Evolutionary conservation across 75 land plant genomes (phyloP).

Genomic region (Azolla pinnata): DNA sequence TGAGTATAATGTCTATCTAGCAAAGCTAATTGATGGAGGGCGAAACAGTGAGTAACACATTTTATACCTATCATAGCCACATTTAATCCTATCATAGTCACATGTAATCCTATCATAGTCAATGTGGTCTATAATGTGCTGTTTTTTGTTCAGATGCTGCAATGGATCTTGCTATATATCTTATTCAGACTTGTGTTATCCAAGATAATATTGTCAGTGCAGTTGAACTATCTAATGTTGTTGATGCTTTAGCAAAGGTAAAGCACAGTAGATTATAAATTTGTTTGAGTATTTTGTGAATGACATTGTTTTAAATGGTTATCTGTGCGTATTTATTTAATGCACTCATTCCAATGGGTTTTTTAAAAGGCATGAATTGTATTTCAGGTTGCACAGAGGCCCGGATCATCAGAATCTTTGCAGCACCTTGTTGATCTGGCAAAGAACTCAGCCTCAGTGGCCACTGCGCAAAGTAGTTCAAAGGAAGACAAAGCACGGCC

Average conservation of each 20-base stretch:
- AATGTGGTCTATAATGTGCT: background rate
- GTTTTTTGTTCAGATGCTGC: conserved; percentile 67
- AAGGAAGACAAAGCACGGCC: conserved; percentile 62
- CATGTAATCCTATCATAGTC: background rate
- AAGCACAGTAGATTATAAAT: too few relatives aligned
- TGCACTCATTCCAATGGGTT: too few relatives aligned
- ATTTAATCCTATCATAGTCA: background rate
- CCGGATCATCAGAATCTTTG: conserved; percentile 84
- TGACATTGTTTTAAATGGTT: background rate
- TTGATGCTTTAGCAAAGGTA: conserved; percentile 87
- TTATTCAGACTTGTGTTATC: conserved; percentile 61
- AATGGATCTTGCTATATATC: conserved; percentile 70
- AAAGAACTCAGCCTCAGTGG: conserved; percentile 36
- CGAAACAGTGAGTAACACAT: conserved; percentile 89
- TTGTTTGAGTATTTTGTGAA: background rate
- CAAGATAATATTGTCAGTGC: conserved; percentile 55
- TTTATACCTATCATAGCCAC: background rate
- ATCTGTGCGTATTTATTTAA: too few relatives aligned
- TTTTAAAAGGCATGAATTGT: too few relatives aligned
- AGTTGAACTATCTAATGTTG: conserved; percentile 67
- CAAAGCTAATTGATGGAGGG: conserved; percentile 93
- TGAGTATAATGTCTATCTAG: conserved; percentile 81
- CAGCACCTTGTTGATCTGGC: conserved; percentile 78
- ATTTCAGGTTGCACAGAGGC: conserved; percentile 70
- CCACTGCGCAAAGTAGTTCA: conserved; percentile 20